A percentile compares a stretch with the other conserved stretches of the same genome.
These are phyloP conservation scores for Petrea volubilis DNA, from an alignment of 257 asterid species.

Conservation along the genomic window DNA sequence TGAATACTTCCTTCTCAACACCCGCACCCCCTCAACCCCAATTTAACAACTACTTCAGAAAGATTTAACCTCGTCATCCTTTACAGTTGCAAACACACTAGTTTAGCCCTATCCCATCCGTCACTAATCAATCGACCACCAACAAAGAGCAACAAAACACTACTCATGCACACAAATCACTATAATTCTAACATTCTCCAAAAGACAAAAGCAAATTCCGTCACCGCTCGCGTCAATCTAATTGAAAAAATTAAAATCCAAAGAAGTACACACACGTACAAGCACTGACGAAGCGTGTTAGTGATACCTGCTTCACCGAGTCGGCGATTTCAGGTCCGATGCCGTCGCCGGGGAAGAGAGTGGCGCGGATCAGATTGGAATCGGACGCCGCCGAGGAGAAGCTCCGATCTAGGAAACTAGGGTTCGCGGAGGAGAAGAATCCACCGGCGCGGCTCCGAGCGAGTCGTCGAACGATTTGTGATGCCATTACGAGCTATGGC, in stretches of 20 bases:
- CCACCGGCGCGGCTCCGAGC: slow-evolving; percentile 45
- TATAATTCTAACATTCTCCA: slow-evolving; percentile 4
- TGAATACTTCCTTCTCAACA: too few species aligned
- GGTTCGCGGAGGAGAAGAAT: slow-evolving; percentile 33
- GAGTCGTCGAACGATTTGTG: slow-evolving; percentile 62
- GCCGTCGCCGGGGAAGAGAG: slow-evolving; percentile 97
- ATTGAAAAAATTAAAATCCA: background rate
- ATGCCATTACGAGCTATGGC: slow-evolving; percentile 51
- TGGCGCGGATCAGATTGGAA: slow-evolving; percentile 77
- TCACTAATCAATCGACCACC: background rate
- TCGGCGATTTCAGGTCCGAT: slow-evolving; percentile 96
- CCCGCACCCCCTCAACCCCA: background rate
- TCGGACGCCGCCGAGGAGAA: slow-evolving; percentile 42
- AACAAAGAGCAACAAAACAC: background rate
- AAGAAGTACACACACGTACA: background rate
- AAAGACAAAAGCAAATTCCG: background rate
- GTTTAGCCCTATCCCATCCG: background rate
- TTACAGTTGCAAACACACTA: background rate
- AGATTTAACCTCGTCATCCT: background rate
- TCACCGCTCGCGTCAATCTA: slow-evolving; percentile 6
- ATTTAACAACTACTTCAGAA: background rate
- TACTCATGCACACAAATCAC: background rate
- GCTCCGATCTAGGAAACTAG: slow-evolving; percentile 43
- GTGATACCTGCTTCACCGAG: slow-evolving; percentile 67
- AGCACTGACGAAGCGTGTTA: background rate